Conservation (phyloP, 225 moss, liverwort and hornwort genomes). For the Rhytidiadelphus loreus region DNA sequence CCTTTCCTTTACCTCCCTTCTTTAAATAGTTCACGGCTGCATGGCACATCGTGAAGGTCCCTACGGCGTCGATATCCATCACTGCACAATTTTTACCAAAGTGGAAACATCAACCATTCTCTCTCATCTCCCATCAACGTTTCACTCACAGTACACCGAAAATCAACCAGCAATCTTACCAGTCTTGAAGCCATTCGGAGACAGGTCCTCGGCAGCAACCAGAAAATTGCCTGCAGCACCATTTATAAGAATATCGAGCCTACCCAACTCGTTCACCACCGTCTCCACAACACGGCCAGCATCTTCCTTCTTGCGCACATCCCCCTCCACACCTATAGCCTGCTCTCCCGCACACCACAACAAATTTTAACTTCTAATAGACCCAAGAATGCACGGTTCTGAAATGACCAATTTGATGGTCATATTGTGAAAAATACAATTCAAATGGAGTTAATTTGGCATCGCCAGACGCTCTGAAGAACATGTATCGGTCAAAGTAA, state of each 20-base stretch:
- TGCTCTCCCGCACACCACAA: background rate
- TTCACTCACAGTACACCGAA: background rate
- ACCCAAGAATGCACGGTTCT: background rate
- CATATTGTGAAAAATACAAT: background rate
- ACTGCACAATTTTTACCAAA: conserved; percentile 39
- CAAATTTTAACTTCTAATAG: background rate
- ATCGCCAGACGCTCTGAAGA: background rate
- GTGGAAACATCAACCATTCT: background rate
- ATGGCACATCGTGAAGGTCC: conserved; percentile 90
- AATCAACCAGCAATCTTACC: conserved; percentile 14
- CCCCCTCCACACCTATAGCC: conserved; percentile 67
- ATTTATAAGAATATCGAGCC: conserved; percentile 78
- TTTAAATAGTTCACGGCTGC: conserved; percentile 74
- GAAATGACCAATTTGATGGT: background rate
- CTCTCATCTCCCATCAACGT: background rate
- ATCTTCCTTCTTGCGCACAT: conserved; percentile 86
- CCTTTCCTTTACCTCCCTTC: conserved; percentile 76
- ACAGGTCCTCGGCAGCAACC: conserved; percentile 72
- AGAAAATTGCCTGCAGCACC: conserved; percentile 87
- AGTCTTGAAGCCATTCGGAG: conserved; percentile 86
- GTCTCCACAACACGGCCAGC: conserved; percentile 49
- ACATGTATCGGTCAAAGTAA: background rate
- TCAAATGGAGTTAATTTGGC: background rate
- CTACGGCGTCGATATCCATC: conserved; percentile 80
- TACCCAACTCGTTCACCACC: conserved; percentile 58